phyloP scores from a whole-genome alignment of 768 basidiomycete genomes.

The Calocera viscosa region DNA sequence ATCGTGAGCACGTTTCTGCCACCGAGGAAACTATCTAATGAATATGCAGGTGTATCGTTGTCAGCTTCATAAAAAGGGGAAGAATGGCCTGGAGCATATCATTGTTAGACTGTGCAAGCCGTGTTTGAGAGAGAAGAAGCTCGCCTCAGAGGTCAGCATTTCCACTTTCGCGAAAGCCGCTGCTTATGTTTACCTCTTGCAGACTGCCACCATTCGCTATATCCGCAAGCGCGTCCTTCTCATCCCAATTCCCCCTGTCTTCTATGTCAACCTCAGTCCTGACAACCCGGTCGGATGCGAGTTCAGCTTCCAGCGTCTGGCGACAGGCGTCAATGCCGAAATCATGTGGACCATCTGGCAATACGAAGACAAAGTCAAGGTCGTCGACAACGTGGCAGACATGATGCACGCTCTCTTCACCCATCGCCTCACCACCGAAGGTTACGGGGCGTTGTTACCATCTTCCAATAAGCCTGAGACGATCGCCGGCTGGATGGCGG shows the following conservation, averaged over 20 bases:
- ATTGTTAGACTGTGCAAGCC: neutral
- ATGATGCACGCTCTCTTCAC: neutral
- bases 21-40: no score
- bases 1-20: neutral
- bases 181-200: neutral
- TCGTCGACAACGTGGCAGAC: neutral
- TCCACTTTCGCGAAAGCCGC: neutral
- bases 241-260: neutral
- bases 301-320: neutral
- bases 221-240: neutral
- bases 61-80: neutral
- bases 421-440: neutral
- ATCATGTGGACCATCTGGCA: neutral
- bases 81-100: neutral
- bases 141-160: neutral
- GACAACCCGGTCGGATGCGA: neutral
- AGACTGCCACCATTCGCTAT: neutral
- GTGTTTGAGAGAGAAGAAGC: neutral
- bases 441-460: neutral
- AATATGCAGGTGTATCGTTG: neutral
- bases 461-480: neutral
- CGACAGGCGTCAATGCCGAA: neutral
- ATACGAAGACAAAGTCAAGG: neutral
- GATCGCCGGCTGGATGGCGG: neutral
- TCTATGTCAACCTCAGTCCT: neutral